These are phyloP conservation scores for Sphaerulina vaccinii DNA, from an alignment of 2,329 filamentous ascomycete species.

Conservation along the genomic window DNA sequence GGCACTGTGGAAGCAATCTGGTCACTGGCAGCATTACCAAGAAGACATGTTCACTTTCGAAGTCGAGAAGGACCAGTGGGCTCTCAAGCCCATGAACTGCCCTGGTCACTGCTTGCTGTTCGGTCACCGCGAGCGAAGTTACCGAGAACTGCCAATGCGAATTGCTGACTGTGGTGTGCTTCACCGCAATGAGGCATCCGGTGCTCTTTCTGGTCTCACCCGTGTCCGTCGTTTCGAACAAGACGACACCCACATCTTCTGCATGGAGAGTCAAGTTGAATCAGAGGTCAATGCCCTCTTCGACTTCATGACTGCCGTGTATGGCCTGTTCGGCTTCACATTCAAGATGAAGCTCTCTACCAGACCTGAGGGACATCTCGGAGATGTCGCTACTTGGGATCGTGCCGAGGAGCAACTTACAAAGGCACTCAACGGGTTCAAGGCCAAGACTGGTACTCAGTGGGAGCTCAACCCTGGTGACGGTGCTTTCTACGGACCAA, in stretches of 20 bases:
- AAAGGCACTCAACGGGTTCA: slow-evolving; percentile 76
- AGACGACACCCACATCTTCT: slow-evolving; percentile 97
- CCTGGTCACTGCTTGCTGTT: slow-evolving; percentile 92
- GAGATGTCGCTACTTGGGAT: slow-evolving; percentile 83
- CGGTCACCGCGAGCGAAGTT: slow-evolving; percentile 76
- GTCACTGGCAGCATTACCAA: slow-evolving; percentile 90
- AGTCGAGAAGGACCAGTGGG: slow-evolving; percentile 79
- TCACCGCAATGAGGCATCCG: slow-evolving; percentile 92
- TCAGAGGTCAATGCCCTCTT: slow-evolving; percentile 80
- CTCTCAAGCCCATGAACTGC: slow-evolving; percentile 97
- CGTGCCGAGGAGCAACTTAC: slow-evolving; percentile 79
- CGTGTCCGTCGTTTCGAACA: slow-evolving; percentile 92
- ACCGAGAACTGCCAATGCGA: slow-evolving; percentile 84
- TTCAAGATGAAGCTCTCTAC: slow-evolving; percentile 97
- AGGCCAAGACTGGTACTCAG: slow-evolving; percentile 58
- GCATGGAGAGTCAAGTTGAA: slow-evolving; percentile 73
- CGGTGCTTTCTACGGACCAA: slow-evolving; percentile 96
- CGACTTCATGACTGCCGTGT: slow-evolving; percentile 78
- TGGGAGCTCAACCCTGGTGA: slow-evolving; percentile 95
- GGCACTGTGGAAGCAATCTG: slow-evolving; percentile 88
- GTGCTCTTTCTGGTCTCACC: slow-evolving; percentile 85
- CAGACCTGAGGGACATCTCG: slow-evolving; percentile 82
- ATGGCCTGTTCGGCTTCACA: slow-evolving; percentile 79
- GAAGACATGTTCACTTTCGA: slow-evolving; percentile 94
- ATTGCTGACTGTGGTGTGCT: slow-evolving; percentile 95